Conservation (phyloP, 352 stramenopile species). For the Globisporangium emineosum region DNA sequence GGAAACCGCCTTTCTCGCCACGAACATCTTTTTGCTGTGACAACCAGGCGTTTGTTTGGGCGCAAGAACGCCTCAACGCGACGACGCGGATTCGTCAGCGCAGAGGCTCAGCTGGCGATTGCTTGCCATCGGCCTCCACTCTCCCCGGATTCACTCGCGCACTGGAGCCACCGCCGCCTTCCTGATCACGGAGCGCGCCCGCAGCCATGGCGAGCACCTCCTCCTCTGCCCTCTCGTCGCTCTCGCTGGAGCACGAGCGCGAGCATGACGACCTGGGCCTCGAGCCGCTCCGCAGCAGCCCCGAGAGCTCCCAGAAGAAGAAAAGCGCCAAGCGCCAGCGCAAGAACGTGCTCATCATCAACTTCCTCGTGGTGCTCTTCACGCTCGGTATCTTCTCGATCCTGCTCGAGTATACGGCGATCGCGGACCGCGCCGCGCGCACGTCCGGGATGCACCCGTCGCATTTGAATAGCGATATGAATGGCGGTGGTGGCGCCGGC, state of each 20-base stretch:
- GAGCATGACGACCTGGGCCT: background rate
- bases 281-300: background rate
- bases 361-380: constrained; percentile 9
- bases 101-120: background rate
- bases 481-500: background rate
- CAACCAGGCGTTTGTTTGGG: background rate
- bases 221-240: constrained; percentile 3
- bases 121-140: background rate
- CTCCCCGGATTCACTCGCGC: background rate
- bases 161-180: background rate
- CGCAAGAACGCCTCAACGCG: background rate
- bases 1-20: background rate
- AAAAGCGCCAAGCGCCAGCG: constrained; percentile 1
- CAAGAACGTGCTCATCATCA: constrained; percentile 15
- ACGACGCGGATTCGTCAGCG: constrained; percentile 2
- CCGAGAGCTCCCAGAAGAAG: background rate
- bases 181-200: background rate
- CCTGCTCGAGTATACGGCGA: constrained; percentile 12
- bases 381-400: constrained; percentile 14
- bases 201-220: background rate
- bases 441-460: background rate
- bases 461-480: background rate
- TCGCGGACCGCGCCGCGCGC: constrained; percentile 6
- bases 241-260: background rate
- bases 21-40: background rate